Conservation (phyloP, 148 eudicot species). For the Heliosperma pusillum region DNA sequence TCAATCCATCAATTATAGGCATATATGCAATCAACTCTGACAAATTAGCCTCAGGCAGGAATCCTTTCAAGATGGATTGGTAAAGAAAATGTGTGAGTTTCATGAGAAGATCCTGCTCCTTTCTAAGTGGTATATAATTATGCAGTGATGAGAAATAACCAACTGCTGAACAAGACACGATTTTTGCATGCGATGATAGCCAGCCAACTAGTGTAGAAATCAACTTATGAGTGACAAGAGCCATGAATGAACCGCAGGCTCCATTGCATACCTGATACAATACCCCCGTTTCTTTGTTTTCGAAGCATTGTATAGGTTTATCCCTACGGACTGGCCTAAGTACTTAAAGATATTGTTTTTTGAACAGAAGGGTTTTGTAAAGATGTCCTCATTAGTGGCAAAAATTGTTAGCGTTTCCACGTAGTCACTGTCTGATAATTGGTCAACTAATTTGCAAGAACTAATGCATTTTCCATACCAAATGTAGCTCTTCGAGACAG, state of each 20-base stretch:
- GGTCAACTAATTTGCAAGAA: conserved; percentile 35
- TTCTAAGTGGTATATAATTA: not conserved
- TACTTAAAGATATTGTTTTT: conserved; percentile 5
- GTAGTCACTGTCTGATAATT: conserved; percentile 40
- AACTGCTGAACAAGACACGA: conserved; percentile 11
- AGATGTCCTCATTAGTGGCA: conserved; percentile 27
- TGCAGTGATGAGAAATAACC: conserved; percentile 12
- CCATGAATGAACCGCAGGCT: conserved; percentile 29
- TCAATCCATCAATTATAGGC: conserved; percentile 26
- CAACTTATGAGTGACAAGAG: conserved; percentile 11
- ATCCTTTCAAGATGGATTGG: conserved; percentile 22
- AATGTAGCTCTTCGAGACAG: conserved; percentile 23
- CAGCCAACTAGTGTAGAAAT: conserved; percentile 20
- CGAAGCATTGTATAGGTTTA: conserved; percentile 7
- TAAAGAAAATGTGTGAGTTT: conserved; percentile 32
- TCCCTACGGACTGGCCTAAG: not conserved
- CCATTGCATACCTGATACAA: conserved; percentile 5
- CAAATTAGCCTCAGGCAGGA: conserved; percentile 5
- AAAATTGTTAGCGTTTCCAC: conserved; percentile 37
- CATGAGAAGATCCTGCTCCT: conserved; percentile 22
- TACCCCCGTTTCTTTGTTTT: conserved; percentile 3
- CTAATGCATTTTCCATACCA: conserved; percentile 51
- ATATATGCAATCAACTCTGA: conserved; percentile 16
- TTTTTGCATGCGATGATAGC: conserved; percentile 17
- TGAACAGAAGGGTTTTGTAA: conserved; percentile 6